A percentile compares a stretch with the other conserved stretches of the same genome.
Evolutionary conservation across 108 stramenopile species (phyloP).

Genomic region (Epipyxis sp.): DNA sequence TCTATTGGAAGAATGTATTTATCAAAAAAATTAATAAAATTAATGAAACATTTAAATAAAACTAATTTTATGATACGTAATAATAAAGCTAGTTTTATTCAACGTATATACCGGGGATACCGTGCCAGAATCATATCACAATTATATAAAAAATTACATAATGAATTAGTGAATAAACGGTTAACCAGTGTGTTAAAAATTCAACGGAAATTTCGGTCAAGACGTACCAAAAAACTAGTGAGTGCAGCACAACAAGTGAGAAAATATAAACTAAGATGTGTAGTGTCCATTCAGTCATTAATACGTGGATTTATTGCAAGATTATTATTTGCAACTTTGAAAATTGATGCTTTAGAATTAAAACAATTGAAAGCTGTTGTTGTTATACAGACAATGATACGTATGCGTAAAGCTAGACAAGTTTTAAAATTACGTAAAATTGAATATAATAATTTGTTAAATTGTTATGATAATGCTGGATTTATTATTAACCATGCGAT

Average conservation of each 20-base stretch:
- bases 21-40: not conserved
- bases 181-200: not conserved
- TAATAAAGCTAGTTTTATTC: conserved; percentile 5
- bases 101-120: conserved; percentile 17
- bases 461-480: not conserved
- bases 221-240: not conserved
- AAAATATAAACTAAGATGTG: not conserved
- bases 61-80: not conserved
- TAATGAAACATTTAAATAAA: not conserved
- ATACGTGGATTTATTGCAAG: conserved; percentile 1
- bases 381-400: not conserved
- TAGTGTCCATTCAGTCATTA: not conserved
- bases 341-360: not conserved
- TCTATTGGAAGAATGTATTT: not conserved
- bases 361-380: not conserved
- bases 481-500: not conserved
- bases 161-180: not conserved
- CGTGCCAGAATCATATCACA: not conserved
- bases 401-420: not conserved
- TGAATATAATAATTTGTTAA: not conserved
- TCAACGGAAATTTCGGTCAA: conserved; percentile 19
- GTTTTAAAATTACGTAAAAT: not conserved
- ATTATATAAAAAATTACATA: not conserved
- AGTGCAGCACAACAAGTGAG: not conserved
- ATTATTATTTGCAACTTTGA: not conserved